Evolutionary conservation across 164 flowering plant species (phyloP).

Genomic region (Chimonanthus salicifolius): DNA sequence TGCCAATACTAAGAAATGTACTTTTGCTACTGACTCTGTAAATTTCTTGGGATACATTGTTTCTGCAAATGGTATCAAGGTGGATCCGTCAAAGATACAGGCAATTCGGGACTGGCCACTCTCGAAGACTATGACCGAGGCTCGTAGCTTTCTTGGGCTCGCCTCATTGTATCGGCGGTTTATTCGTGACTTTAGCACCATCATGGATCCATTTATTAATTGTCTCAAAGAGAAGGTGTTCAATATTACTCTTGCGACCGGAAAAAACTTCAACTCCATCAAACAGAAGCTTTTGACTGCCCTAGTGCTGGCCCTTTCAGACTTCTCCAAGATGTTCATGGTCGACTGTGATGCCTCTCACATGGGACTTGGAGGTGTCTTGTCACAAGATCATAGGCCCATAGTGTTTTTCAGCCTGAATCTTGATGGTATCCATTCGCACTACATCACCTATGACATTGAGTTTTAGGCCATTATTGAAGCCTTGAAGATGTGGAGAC

Average conservation of each 20-base stretch:
- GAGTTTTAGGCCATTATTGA: not conserved
- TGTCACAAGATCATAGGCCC: not conserved
- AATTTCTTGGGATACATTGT: not conserved
- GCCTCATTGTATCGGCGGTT: not conserved
- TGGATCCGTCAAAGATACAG: not conserved
- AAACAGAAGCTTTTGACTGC: not conserved
- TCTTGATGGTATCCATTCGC: not conserved
- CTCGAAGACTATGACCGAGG: not conserved
- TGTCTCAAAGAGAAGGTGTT: not conserved
- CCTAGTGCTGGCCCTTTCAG: not conserved
- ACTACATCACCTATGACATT: not conserved
- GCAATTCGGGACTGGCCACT: not conserved
- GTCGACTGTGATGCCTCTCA: not conserved
- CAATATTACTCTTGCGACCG: not conserved
- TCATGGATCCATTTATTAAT: not conserved
- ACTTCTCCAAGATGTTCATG: no score
- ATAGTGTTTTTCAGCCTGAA: not conserved
- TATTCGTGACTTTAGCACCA: not conserved
- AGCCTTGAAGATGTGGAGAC: not conserved
- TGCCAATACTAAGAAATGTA: no score
- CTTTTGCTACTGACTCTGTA: no score
- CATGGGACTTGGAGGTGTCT: not conserved
- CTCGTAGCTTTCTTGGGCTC: not conserved
- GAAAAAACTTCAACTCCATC: not conserved
- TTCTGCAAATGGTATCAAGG: not conserved